phyloP scores from a whole-genome alignment of 208 protist species.

The Trypanosoma cruzi region DNA sequence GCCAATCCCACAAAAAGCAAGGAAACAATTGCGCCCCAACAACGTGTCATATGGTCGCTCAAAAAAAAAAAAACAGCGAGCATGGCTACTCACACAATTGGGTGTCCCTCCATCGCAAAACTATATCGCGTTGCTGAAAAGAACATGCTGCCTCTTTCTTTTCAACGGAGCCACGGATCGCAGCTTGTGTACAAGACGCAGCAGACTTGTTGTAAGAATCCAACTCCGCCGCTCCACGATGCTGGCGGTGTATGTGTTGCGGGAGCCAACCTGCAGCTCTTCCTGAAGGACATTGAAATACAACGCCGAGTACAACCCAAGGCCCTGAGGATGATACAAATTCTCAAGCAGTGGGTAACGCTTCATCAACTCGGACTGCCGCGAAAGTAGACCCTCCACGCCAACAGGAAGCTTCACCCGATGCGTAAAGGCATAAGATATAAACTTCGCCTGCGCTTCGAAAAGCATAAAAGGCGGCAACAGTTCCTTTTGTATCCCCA shows the following conservation, averaged over 20 bases:
- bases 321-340: conserved; percentile 41
- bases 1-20: background rate
- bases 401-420: conserved; percentile 50
- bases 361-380: conserved; percentile 42
- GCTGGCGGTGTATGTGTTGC: conserved; percentile 73
- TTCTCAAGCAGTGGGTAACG: conserved; percentile 40
- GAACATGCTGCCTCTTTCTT: conserved; percentile 83
- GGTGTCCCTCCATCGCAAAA: background rate
- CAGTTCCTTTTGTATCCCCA: conserved; percentile 75
- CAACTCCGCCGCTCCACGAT: conserved; percentile 69
- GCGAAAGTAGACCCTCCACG: conserved; percentile 26
- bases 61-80: background rate
- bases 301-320: conserved; percentile 74
- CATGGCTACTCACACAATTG: background rate
- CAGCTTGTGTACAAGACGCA: conserved; percentile 76
- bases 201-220: conserved; percentile 55
- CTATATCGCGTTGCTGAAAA: conserved; percentile 90
- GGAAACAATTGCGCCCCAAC: background rate
- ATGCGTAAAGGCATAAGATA: conserved; percentile 78
- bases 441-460: conserved; percentile 84
- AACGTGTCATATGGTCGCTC: background rate
- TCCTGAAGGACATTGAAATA: conserved; percentile 89
- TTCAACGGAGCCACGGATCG: conserved; percentile 86
- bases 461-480: conserved; percentile 85
- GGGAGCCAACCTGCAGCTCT: conserved; percentile 69